Percentiles rank a stretch among this genome's conserved stretches.
These are phyloP conservation scores for Saccharomycopsis schoenii DNA, from an alignment of 805 yeast species.

Conservation along the genomic window DNA sequence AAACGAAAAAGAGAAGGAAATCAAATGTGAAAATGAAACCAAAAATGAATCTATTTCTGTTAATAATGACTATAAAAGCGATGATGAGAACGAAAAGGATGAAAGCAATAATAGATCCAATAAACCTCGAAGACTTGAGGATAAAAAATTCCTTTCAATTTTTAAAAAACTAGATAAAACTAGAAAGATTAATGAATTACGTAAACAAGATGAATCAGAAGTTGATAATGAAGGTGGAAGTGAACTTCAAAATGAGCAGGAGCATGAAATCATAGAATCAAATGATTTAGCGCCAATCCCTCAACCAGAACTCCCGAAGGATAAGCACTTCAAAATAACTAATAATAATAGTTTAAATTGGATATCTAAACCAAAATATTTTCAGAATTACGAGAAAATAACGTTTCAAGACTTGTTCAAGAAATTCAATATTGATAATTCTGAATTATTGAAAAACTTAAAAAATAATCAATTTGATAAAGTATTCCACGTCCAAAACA, in stretches of 20 bases:
- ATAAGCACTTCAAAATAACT: constrained; percentile 30
- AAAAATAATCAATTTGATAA: constrained; percentile 32
- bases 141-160: constrained; percentile 4
- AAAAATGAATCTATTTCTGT: constrained; percentile 15
- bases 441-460: constrained; percentile 32
- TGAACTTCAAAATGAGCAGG: neutral
- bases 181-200: neutral
- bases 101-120: neutral
- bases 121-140: neutral
- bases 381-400: constrained; percentile 37
- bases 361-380: constrained; percentile 56
- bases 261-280: constrained; percentile 18
- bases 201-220: constrained; percentile 16
- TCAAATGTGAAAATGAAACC: constrained; percentile 14
- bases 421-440: neutral
- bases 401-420: constrained; percentile 26
- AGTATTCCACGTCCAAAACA: constrained; percentile 73
- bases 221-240: constrained; percentile 20
- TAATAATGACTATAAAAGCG: constrained; percentile 20
- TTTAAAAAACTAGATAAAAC: constrained; percentile 5
- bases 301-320: constrained; percentile 64
- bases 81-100: constrained; percentile 3
- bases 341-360: constrained; percentile 39
- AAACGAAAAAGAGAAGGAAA: constrained; percentile 14
- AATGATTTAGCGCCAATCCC: constrained; percentile 67